Base-by-base conservation (phyloP, 2,329 filamentous ascomycete genomes). In the Pseudocercospora fuligena region DNA sequence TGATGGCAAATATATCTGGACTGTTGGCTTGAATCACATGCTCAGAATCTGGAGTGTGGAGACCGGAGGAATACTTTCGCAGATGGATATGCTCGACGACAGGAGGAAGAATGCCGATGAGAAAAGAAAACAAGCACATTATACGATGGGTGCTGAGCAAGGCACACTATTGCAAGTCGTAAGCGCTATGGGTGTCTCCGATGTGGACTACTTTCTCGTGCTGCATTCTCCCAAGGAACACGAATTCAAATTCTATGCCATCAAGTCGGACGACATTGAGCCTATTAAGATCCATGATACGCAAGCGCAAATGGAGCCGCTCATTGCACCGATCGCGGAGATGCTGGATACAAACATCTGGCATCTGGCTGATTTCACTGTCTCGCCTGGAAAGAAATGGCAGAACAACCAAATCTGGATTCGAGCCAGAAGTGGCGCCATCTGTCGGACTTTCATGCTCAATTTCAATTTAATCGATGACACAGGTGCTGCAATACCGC, bases 231-330 rank as follows among this genome's bases (percentile, higher is more conserved):
- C 95, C 0, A 88, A 95, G 69, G 91, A 93, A 31, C 87, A 95
- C 40, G 90, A 94, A 76, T 98, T 99, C 85, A 98, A 97, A 78
- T 94, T 99, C 76, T 99, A 94, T 92, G 92, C 96, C 72, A 81
- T 92, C 14, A 53, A 68, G 3, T 46, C 62, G 9, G 68, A 73
- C 11, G 53, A 40, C 21, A 67, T 65, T 29, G 63, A 64, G 14
- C 49, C 49, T 2, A 53, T 73, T 1, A 27, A 58, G 19, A 27
- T 71, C 6, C 33, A 68, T n/a, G 73, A 76, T 46, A 47, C 70
- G 23, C 93, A 92, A 72, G 86, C 91, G 0, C 83, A 86, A 11
- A 76, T 82, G 7, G 82, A 85, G 12, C 53, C 43, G 23, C 82
- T 95, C 33, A 84, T 90, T 27, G 91, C 93, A 1, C 87, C 87